Percentiles rank a stretch among this genome's conserved stretches.
Evolutionary conservation across 2,329 filamentous ascomycete genomes (phyloP).

Genomic region (Mollisiaceae sp.): DNA sequence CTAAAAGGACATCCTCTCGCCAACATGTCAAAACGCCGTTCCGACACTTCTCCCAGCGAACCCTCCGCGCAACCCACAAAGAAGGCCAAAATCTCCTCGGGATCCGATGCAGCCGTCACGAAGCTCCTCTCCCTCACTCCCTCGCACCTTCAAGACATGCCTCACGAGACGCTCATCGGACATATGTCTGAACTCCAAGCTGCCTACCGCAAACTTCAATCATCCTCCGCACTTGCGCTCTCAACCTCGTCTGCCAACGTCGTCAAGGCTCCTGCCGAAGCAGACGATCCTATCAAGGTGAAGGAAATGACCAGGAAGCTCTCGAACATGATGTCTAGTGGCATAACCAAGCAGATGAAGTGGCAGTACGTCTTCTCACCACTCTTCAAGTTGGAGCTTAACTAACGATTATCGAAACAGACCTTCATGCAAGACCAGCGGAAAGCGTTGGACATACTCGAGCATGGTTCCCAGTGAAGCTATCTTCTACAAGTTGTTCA

Average conservation of each 20-base stretch:
- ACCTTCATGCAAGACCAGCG: background rate
- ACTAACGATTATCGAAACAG: background rate
- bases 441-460: background rate
- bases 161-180: background rate
- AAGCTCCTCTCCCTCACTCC: background rate
- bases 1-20: background rate
- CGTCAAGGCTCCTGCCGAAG: background rate
- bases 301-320: background rate
- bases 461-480: conserved; percentile 3
- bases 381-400: background rate
- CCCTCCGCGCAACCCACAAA: background rate
- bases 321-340: background rate
- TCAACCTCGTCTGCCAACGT: background rate
- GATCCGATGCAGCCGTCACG: background rate
- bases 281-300: background rate
- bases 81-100: background rate
- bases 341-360: conserved; percentile 3
- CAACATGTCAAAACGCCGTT: background rate
- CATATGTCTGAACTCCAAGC: background rate
- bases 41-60: background rate
- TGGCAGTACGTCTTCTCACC: background rate
- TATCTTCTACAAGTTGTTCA: background rate
- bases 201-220: background rate
- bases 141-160: background rate
- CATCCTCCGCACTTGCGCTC: background rate